Evolutionary conservation across 441 rosid genomes (phyloP), one percentile per base, ranked within the genome.

Genomic region (Dalechampia spathulata): DNA sequence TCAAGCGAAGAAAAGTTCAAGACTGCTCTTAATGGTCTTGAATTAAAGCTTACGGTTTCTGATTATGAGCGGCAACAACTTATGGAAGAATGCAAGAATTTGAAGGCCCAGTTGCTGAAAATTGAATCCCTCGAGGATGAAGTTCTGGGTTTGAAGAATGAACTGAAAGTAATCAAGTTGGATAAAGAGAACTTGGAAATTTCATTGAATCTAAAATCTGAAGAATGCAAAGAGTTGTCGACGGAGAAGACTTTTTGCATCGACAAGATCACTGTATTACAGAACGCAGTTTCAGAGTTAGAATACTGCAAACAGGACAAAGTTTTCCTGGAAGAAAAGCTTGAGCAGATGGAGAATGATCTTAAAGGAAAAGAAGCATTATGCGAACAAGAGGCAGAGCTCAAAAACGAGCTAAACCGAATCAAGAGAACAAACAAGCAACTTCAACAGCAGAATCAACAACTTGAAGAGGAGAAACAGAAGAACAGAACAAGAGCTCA

Each of bases 31-130:
- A 74, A 73, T 39, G 74, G 50, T 28, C 79, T 81, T 17, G 87
- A 81, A 60, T 60, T 71, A 49, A 79, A 70, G 74, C 81, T 79
- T 15, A 74, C 81, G n/a, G 79, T 78, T 30, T 81, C 79, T 10
- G 84, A 81, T 57, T 78, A 74, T 30, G 86, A 84, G 61, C 55
- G 71, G 16, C 79, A 73, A 44, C 51, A 62, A 64, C 66, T 76
- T 48, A 32, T 67, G 30, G 84, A 80, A 54, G 74, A 81, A 66
- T 52, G 63, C 20, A 45, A n/a, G 17, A 49, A 58, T 36, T 9
- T 72, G 70, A 81, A 81, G 64, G 60, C 41, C 28, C 74, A 72
- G 59, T 44, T 66, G 52, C 70, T 53, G 65, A 64, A 72, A 45
- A 38, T 74, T 11, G 74, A 58, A 37, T 47, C 60, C 53, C 74